Evolutionary conservation across 345 rosid species (phyloP).

Genomic region (Lepidium sativum): DNA sequence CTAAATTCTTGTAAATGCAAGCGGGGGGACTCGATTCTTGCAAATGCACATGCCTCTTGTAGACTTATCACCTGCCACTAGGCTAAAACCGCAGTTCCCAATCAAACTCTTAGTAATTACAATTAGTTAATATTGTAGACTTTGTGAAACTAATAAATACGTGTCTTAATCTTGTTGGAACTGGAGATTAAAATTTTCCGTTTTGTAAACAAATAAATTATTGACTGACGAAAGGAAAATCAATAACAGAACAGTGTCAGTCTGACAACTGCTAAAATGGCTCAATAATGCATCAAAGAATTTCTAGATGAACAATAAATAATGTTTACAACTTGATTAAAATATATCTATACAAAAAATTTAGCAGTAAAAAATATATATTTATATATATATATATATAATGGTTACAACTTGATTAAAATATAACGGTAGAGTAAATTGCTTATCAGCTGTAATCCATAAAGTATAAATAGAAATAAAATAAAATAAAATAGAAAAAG

Average conservation of each 20-base stretch:
- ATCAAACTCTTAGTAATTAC: too few relatives aligned
- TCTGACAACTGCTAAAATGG: background rate
- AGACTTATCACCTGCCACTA: too few relatives aligned
- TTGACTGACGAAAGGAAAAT: background rate
- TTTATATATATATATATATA: background rate
- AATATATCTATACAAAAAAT: too few relatives aligned
- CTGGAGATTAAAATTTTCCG: background rate
- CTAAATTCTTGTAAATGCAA: too few relatives aligned
- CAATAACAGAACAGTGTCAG: background rate
- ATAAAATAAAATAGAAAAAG: slow-evolving; percentile 1
- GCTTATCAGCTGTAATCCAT: background rate
- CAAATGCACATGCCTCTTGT: too few relatives aligned
- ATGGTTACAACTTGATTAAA: background rate
- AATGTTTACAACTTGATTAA: background rate
- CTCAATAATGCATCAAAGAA: background rate
- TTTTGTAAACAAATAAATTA: background rate
- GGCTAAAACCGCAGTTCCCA: too few relatives aligned
- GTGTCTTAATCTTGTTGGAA: background rate
- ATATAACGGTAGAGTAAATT: background rate
- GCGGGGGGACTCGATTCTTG: too few relatives aligned
- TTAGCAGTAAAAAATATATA: too few relatives aligned
- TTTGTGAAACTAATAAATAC: too few relatives aligned
- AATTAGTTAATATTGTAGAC: too few relatives aligned
- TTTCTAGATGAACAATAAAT: background rate
- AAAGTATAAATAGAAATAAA: slow-evolving; percentile 3